These are phyloP conservation scores for Luzula sylvatica DNA, from an alignment of 176 grass and related monocot species.

Conservation along the genomic window DNA sequence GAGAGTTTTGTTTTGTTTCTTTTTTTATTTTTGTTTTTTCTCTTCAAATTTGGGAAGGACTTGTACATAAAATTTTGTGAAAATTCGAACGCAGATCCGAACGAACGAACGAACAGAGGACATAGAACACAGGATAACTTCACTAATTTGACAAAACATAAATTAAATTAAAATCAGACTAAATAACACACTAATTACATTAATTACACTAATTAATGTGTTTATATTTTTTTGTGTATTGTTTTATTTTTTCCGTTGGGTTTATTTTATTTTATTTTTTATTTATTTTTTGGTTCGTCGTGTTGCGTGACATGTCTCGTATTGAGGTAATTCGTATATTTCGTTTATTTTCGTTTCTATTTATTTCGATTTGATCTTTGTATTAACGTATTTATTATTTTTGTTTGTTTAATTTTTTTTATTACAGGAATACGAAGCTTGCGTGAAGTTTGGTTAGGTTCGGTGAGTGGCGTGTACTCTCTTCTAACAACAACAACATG, in stretches of 20 bases:
- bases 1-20: slow-evolving; percentile 1
- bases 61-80: slow-evolving; percentile 22
- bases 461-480: neutral
- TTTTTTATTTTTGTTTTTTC: neutral
- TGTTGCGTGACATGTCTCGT: neutral
- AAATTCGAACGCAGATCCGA: slow-evolving; percentile 18
- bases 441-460: neutral
- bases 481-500: neutral
- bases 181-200: neutral
- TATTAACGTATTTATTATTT: slow-evolving; percentile 4
- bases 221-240: slow-evolving; percentile 9
- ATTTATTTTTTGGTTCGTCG: neutral
- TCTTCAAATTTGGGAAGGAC: neutral
- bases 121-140: neutral
- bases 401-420: neutral
- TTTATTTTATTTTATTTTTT: neutral
- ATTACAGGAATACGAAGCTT: slow-evolving; percentile 8
- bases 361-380: neutral
- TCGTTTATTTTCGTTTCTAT: neutral
- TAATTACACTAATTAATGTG: neutral
- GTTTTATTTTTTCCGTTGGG: slow-evolving; percentile 8
- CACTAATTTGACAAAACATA: neutral
- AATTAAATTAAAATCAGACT: neutral
- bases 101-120: slow-evolving; percentile 10
- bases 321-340: slow-evolving; percentile 11